Conservation (phyloP, 148 eudicot genomes). For the Rhododendron simsii region DNA sequence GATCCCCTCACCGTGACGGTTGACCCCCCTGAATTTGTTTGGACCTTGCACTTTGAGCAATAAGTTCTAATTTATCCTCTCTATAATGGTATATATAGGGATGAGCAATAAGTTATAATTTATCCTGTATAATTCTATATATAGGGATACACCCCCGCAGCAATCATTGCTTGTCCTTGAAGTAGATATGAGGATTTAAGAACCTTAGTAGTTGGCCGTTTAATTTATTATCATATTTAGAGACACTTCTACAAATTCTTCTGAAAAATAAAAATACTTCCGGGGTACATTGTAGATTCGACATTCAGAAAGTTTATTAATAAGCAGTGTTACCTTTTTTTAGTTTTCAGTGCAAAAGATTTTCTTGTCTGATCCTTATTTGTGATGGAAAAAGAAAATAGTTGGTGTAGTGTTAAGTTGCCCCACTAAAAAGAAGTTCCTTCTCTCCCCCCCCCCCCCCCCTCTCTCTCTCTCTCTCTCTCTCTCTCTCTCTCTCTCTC, state of each 20-base stretch:
- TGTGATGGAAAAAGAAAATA: neutral
- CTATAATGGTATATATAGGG: neutral
- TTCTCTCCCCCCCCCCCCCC: too few relatives aligned
- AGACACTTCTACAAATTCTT: neutral
- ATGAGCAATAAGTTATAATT: neutral
- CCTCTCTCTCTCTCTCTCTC: neutral
- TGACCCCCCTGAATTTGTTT: neutral
- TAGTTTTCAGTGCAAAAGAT: neutral
- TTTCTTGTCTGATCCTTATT: neutral
- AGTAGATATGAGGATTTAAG: neutral
- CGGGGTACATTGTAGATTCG: neutral
- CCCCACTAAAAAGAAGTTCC: neutral
- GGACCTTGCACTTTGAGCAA: neutral
- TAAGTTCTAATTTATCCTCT: neutral
- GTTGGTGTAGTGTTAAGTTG: neutral
- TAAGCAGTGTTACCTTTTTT: neutral
- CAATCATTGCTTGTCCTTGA: neutral
- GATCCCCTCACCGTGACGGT: neutral
- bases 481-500: neutral
- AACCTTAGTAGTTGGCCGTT: neutral
- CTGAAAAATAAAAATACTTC: neutral
- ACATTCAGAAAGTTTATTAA: neutral
- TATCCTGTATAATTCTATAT: neutral
- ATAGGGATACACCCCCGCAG: neutral
- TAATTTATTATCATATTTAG: neutral